Percentiles rank a stretch among this genome's conserved stretches.
Evolutionary conservation across 805 yeast genomes (phyloP).

Genomic region (Candida silvicultrix): DNA sequence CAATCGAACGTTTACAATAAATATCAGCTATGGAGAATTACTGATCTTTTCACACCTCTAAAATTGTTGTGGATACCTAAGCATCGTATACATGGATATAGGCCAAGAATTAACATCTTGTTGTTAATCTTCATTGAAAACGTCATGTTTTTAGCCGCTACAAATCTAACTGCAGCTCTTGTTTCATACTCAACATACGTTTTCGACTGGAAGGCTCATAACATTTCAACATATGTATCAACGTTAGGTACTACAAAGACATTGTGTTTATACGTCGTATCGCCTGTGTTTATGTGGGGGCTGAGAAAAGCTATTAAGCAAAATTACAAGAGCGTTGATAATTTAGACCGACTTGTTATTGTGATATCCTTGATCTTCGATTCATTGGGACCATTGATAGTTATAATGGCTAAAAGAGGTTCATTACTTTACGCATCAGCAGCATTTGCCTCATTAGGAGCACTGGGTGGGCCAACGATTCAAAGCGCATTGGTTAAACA

Average conservation of each 20-base stretch:
- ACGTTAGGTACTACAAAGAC: conserved; percentile 45
- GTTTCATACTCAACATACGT: conserved; percentile 47
- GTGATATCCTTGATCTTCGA: conserved; percentile 29
- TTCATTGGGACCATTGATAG: conserved; percentile 28
- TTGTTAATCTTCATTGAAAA: conserved; percentile 43
- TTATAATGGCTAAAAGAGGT: conserved; percentile 27
- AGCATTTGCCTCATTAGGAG: conserved; percentile 38
- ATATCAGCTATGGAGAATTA: conserved; percentile 2
- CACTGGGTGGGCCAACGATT: conserved; percentile 49
- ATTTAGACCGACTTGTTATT: conserved; percentile 37
- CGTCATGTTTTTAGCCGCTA: conserved; percentile 32
- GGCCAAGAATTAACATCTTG: conserved; percentile 41
- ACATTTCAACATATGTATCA: conserved; percentile 52
- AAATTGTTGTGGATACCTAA: conserved; percentile 48
- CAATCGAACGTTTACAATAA: conserved; percentile 1
- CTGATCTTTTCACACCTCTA: conserved; percentile 39
- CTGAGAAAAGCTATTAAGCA: conserved; percentile 31
- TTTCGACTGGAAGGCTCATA: conserved; percentile 48
- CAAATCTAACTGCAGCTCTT: conserved; percentile 34
- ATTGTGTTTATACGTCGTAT: conserved; percentile 37
- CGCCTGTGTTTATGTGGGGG: conserved; percentile 40
- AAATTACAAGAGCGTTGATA: conserved; percentile 41
- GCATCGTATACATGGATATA: conserved; percentile 22
- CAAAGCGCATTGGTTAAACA: conserved; percentile 58
- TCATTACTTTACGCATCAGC: conserved; percentile 27